These are phyloP conservation scores for Laetiporus sulphureus DNA, from an alignment of 1,284 basidiomycete genomes.

Conservation along the genomic window DNA sequence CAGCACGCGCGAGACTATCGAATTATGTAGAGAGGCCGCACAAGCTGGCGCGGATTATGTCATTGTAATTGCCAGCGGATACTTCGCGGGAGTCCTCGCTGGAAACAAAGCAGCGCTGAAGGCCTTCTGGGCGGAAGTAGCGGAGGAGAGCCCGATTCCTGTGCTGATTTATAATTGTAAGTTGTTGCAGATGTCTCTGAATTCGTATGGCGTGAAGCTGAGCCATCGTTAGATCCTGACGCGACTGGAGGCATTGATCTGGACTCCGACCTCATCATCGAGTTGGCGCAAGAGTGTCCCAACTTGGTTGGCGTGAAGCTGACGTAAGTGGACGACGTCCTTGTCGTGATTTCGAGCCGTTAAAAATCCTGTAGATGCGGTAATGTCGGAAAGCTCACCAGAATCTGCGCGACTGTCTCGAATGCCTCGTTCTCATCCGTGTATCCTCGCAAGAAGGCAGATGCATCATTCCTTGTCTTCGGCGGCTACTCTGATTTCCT, in stretches of 20 bases:
- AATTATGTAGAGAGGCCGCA: constrained; percentile 67
- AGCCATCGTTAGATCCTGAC: constrained; percentile 53
- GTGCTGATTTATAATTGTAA: constrained; percentile 34
- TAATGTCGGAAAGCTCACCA: constrained; percentile 84
- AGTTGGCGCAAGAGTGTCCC: constrained; percentile 66
- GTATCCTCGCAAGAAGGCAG: constrained; percentile 59
- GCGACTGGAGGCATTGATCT: constrained; percentile 82
- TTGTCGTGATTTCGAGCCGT: neutral
- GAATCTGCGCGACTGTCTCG: constrained; percentile 68
- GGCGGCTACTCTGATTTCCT: constrained; percentile 55
- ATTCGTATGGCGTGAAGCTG: neutral
- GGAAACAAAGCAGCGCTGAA: constrained; percentile 61
- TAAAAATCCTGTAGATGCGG: constrained; percentile 54
- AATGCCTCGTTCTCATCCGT: constrained; percentile 44
- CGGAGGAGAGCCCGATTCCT: constrained; percentile 74
- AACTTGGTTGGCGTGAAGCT: constrained; percentile 83
- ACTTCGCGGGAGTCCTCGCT: constrained; percentile 71
- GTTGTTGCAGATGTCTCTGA: constrained; percentile 3
- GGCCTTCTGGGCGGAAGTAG: constrained; percentile 69
- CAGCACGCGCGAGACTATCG: constrained; percentile 74
- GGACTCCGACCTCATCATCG: constrained; percentile 79
- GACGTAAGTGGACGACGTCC: constrained; percentile 46
- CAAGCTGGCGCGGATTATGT: constrained; percentile 76
- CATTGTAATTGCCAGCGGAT: constrained; percentile 81
- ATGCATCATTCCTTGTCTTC: constrained; percentile 57